Conservation (phyloP, 306 rosid genomes). For the Malus asiatica region DNA sequence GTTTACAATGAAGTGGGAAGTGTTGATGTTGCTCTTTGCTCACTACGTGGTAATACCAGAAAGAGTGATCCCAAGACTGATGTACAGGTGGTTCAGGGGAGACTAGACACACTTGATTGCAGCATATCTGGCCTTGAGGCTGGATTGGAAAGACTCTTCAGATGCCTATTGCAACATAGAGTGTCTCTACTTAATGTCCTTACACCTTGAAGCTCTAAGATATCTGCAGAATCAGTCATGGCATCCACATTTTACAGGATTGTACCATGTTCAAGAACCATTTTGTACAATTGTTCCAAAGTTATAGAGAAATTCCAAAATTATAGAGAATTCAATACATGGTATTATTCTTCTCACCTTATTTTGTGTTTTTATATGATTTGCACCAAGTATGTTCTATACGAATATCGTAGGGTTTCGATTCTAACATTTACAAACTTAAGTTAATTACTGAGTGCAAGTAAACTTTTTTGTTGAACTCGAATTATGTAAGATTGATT, state of each 20-base stretch:
- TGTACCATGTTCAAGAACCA: neutral
- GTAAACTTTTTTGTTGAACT: no score
- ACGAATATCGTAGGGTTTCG: neutral
- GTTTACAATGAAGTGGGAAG: slow-evolving; percentile 35
- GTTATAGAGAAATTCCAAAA: neutral
- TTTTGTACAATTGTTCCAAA: neutral
- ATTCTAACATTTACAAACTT: neutral
- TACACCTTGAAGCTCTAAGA: slow-evolving; percentile 23
- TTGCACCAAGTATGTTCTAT: neutral
- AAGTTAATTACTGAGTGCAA: neutral
- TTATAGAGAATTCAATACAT: neutral
- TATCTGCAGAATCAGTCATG: neutral
- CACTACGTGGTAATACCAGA: slow-evolving; percentile 29
- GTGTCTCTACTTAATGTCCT: slow-evolving; percentile 66
- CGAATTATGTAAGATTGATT: neutral
- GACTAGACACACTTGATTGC: slow-evolving; percentile 39
- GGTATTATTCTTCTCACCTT: neutral
- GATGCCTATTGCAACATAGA: slow-evolving; percentile 62
- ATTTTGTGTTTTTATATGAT: neutral
- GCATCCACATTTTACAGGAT: slow-evolving; percentile 1
- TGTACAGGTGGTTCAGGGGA: slow-evolving; percentile 31
- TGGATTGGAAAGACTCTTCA: slow-evolving; percentile 50
- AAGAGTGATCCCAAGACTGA: slow-evolving; percentile 20
- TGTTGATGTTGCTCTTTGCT: slow-evolving; percentile 36
- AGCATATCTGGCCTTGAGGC: slow-evolving; percentile 38